Evolutionary conservation across 805 yeast genomes (phyloP), one percentile per base, ranked within the genome.

Genomic region (Scheffersomyces lignosus): DNA sequence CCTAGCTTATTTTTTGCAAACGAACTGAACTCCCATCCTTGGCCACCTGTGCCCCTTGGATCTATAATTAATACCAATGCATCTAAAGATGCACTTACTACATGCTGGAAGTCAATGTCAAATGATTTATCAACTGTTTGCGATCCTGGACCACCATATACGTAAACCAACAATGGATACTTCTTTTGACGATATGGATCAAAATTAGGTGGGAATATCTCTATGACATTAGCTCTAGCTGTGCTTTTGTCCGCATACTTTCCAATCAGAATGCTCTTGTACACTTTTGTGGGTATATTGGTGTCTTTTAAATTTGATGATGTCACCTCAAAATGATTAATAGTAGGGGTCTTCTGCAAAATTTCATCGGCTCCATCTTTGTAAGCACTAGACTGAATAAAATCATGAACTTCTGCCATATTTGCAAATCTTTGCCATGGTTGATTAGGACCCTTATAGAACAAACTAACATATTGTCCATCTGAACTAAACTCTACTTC

Each of bases 61-160:
- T 86, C 95, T 29, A 86, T 76, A 30, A 78, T 71, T 34, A 85
- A 57, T 1, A 84, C 80, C 18, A 85, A 69, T 0, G 83, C 78
- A 49, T 81, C 76, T 30, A 82, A 51, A 2, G 71, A 65, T 1
- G 86, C 74, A 16, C 80, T 67, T 0, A 80, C 73, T 3, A 77
- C 67, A 33, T 81, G 83, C 45, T 80, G 82, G 46, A 83, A 80
- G 7, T 75, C 78, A 16, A 77, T 59, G 6, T 56, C 54, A 43
- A 72, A 79, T 15, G 62, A 56, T 12, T 77, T 66, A 26, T 64
- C 67, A 8, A 77, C 73, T 17, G 77, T 73, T 45, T 79, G 81
- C 3, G 86, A 80, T 0, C 93, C 95, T 1, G 95, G 95, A 0
- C 93, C 95, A 3, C 89, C 93, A 53, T 86, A 86, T 0, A 77